Evolutionary conservation across 768 basidiomycete species (phyloP).

Genomic region (Termitomyces sp.): DNA sequence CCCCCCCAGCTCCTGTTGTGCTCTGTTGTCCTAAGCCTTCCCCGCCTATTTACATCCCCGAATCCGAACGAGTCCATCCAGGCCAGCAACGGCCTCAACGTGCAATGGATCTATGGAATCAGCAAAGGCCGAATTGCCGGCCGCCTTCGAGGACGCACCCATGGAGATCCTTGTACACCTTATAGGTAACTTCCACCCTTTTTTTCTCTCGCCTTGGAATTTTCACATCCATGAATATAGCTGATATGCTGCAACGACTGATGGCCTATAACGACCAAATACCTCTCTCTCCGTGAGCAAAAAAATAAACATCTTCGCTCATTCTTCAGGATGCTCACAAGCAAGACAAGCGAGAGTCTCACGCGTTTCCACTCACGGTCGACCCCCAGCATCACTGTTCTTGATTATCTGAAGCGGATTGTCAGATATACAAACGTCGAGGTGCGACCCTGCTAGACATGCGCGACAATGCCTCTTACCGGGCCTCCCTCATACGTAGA

Average conservation of each 20-base stretch:
- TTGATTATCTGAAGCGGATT: constrained; percentile 93
- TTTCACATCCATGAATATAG: constrained; percentile 33
- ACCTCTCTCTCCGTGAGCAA: constrained; percentile 74
- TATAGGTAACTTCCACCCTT: constrained; percentile 55
- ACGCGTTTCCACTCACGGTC: constrained; percentile 97
- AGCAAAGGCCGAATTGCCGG: constrained; percentile 74
- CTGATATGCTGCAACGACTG: constrained; percentile 94
- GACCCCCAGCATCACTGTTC: constrained; percentile 78
- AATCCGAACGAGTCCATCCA: constrained; percentile 6
- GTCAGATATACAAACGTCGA: constrained; percentile 95
- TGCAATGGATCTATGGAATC: constrained; percentile 85
- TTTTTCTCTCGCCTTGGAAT: constrained; percentile 1
- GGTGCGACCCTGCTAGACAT: constrained; percentile 37
- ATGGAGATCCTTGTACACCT: constrained; percentile 83
- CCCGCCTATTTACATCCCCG: constrained; percentile 1
- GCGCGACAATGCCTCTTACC: background rate
- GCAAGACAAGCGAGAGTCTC: constrained; percentile 65
- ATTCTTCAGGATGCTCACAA: constrained; percentile 10
- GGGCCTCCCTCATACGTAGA: constrained; percentile 32
- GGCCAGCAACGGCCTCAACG: constrained; percentile 28
- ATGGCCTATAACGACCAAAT: constrained; percentile 96
- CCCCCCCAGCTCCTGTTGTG: constrained; percentile 24
- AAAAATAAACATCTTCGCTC: constrained; percentile 10
- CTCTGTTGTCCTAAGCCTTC: constrained; percentile 25
- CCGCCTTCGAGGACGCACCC: constrained; percentile 77